Conservation (phyloP, 805 yeast species). For the Barnettozyma populi region DNA sequence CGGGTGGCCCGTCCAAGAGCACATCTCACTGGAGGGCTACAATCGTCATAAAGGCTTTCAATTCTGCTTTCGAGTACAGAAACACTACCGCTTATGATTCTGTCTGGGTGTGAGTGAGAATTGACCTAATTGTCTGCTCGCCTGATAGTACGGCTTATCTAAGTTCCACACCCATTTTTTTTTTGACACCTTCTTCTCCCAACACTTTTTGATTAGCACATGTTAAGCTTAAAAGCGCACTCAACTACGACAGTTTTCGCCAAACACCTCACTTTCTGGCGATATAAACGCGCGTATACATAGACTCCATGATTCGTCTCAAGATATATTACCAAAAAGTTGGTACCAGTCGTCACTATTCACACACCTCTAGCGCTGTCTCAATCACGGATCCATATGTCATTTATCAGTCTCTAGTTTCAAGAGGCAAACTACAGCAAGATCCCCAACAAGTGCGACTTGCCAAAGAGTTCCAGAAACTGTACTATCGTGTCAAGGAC, state of each 20-base stretch:
- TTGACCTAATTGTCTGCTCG: no score
- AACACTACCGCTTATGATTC: no score
- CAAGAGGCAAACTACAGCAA: slow-evolving; percentile 43
- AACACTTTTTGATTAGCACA: no score
- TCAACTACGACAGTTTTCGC: neutral
- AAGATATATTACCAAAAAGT: neutral
- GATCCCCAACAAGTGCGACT: slow-evolving; percentile 61
- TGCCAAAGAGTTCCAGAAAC: slow-evolving; percentile 56
- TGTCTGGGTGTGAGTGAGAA: no score
- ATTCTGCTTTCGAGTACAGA: no score
- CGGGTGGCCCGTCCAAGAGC: no score
- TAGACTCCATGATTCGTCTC: neutral
- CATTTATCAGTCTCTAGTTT: slow-evolving; percentile 48
- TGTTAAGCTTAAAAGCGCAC: neutral
- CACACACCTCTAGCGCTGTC: slow-evolving; percentile 15
- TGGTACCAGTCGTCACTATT: neutral
- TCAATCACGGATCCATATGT: slow-evolving; percentile 59
- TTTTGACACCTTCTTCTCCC: neutral
- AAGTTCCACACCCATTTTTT: neutral
- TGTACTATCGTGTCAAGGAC: slow-evolving; percentile 52
- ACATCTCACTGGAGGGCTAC: no score
- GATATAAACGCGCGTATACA: no score
- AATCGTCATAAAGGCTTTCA: no score
- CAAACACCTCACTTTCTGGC: neutral
- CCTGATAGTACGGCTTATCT: neutral